These are phyloP conservation scores for Pezicula carpinea DNA, from an alignment of 2,329 filamentous ascomycete genomes.

Conservation along the genomic window DNA sequence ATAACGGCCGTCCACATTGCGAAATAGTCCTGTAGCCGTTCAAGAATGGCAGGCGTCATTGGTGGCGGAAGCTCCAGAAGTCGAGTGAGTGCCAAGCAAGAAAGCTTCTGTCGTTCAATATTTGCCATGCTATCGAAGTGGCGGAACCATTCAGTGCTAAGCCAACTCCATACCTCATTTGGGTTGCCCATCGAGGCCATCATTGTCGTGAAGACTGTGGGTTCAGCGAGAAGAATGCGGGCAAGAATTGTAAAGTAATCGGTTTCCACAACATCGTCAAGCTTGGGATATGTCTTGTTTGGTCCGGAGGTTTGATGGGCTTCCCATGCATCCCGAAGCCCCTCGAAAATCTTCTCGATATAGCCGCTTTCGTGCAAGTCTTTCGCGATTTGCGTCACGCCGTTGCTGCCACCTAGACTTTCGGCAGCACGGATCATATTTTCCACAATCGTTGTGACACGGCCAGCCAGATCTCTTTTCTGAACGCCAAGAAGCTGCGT, in stretches of 20 bases:
- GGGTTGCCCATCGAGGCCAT: constrained; percentile 38
- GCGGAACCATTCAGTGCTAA: constrained; percentile 61
- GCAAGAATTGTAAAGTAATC: constrained; percentile 84
- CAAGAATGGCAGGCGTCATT: constrained; percentile 47
- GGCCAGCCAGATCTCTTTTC: constrained; percentile 52
- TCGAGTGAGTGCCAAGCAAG: constrained; percentile 66
- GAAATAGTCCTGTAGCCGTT: constrained; percentile 67
- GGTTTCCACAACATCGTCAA: constrained; percentile 72
- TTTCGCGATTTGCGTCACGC: constrained; percentile 57
- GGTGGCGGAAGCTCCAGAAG: constrained; percentile 60
- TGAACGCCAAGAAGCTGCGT: constrained; percentile 45
- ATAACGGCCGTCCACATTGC: constrained; percentile 71
- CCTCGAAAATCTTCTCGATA: constrained; percentile 58
- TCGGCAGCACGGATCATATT: constrained; percentile 60
- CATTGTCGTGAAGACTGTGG: constrained; percentile 62
- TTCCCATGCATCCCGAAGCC: constrained; percentile 64
- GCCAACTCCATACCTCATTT: constrained; percentile 54
- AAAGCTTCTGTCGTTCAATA: constrained; percentile 63
- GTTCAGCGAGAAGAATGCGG: constrained; percentile 70
- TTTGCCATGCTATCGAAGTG: constrained; percentile 66
- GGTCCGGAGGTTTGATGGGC: constrained; percentile 81
- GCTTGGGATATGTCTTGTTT: constrained; percentile 60
- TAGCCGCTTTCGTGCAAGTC: constrained; percentile 63
- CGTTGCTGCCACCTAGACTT: constrained; percentile 54
- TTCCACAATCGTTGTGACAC: constrained; percentile 59